Conservation (phyloP, 495 filamentous ascomycete genomes). For the Penicillium lividum region DNA sequence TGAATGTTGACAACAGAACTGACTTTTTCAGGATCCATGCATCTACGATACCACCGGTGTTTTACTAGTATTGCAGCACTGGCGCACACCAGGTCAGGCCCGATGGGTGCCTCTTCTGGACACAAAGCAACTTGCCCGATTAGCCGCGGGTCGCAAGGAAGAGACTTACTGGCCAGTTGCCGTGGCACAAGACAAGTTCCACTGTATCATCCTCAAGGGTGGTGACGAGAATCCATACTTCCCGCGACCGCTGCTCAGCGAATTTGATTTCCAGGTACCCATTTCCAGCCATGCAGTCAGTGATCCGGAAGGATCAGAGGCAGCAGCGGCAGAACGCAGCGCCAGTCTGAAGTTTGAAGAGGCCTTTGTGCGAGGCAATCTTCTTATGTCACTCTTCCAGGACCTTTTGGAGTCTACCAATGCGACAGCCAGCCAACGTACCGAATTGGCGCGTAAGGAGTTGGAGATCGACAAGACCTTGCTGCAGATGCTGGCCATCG, state of each 20-base stretch:
- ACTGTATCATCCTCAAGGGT: constrained; percentile 98
- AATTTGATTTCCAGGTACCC: constrained; percentile 91
- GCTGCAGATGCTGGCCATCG: constrained; percentile 83
- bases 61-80: constrained; percentile 83
- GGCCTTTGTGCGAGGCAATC: constrained; percentile 69
- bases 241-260: constrained; percentile 84
- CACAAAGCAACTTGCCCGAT: constrained; percentile 77
- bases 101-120: constrained; percentile 91
- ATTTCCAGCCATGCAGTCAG: constrained; percentile 55
- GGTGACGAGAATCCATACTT: constrained; percentile 93
- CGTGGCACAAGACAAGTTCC: constrained; percentile 87
- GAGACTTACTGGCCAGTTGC: constrained; percentile 96
- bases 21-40: constrained; percentile 69
- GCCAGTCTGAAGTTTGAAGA: constrained; percentile 65
- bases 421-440: constrained; percentile 61
- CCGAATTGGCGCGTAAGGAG: constrained; percentile 67
- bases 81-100: constrained; percentile 81
- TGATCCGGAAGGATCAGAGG: constrained; percentile 38
- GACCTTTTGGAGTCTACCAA: constrained; percentile 66
- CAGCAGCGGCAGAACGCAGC: constrained; percentile 36
- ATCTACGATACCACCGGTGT: constrained; percentile 92
- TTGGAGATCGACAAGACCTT: constrained; percentile 83
- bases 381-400: constrained; percentile 67
- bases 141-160: constrained; percentile 78
- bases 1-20: constrained; percentile 15